Base-by-base conservation (phyloP, 306 rosid genomes). In the Mimosa bimucronata region DNA sequence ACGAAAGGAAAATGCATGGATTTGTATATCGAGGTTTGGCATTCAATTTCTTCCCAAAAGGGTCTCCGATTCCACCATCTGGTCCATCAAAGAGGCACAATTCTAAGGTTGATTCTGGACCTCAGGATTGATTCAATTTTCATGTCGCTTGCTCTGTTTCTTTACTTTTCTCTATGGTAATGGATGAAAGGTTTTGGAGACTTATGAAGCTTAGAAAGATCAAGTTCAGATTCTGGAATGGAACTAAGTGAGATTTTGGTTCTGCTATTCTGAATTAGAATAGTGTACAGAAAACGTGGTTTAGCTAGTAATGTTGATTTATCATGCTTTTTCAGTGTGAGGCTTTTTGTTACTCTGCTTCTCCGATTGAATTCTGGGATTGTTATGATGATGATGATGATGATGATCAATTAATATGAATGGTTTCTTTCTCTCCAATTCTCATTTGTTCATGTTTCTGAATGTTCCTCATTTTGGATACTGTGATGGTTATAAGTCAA, bases 61-160 rank as follows among this genome's bases (percentile, higher is more conserved):
- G 93, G 65, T 48, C 48, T 1, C 88, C 88, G 0, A 77, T 91
- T 26, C 94, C 97, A 14, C 89, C 98, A 69, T 92, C 98, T 1
- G 97, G 89, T 62, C 98, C 98, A 25, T 94, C 98, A 53, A 89
- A 89, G 38, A 82, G 97, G 66, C 98, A 94, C 73, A 94, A 94
- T 80, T 48, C 92, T 7, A 76, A 69, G 46, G 77, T 75, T 66
- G 81, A 82, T 83, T 90, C 95, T n/a, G 46, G 77, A 15, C 90
- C 97, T 55, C 74, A 70, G 3, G 88, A 86, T 82, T 90, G 18
- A 25, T 2, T 16, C 8, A 30, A 75, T 58, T 34, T 62, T 58
- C 26, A 0, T 48, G 9, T 48, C 13, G 55, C 21, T 48, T 48
- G 55, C 19, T 48, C 34, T 16, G 12, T 52, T 5, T 19, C 60